Base-by-base conservation (phyloP, 1,284 basidiomycete genomes). In the Mrakiaceae sp. region DNA sequence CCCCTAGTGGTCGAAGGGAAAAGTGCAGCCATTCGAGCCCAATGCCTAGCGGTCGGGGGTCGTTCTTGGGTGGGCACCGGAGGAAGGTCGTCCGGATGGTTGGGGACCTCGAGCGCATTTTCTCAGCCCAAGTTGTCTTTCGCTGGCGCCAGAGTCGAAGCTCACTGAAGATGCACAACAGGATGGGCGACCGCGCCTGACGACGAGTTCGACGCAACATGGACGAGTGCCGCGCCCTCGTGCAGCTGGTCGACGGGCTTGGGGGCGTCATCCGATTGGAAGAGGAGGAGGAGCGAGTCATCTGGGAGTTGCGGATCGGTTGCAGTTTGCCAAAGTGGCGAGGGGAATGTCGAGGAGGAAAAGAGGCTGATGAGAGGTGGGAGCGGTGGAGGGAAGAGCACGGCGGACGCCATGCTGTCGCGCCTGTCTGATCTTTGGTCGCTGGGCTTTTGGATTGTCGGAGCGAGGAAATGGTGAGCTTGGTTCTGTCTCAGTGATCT, bases 281-380 rank as follows among this genome's bases (percentile, higher is more conserved):
- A 46, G 42, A 3, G 61, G 42, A 53, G 43, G 48, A 64, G 9
- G 50, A 58, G 63, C 9, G 63, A 64, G 58, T 64, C 63, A 12
- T 64, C 63, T 0, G 57, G 63, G 42, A 64, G 63, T 39, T 43
- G 16, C 3, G 42, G 42, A 40, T 64, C 63, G 16, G 63, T 64
- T 8, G 9, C 6, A 11, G 8, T 39, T 0, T 16, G 8, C 63
- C 63, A 64, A 8, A 51, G 49, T 8, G 63, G 63, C 27, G 51
- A 52, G n/a, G 63, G 63, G 50, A 53, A 64, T 9, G 54, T 57
- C 16, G 63, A 64, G 56, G 63, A 58, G 1, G 63, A 64, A 47
- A 64, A 64, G 57, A 64, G 63, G 6, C 56, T 58, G 7, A 64
- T 42, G 9, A 64, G 27, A 10, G 63, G 57, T 53, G 50, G 63